Percentiles rank a stretch among this genome's conserved stretches.
phyloP scores from a whole-genome alignment of 1,284 basidiomycete species.

The Melampsora occidentalis region DNA sequence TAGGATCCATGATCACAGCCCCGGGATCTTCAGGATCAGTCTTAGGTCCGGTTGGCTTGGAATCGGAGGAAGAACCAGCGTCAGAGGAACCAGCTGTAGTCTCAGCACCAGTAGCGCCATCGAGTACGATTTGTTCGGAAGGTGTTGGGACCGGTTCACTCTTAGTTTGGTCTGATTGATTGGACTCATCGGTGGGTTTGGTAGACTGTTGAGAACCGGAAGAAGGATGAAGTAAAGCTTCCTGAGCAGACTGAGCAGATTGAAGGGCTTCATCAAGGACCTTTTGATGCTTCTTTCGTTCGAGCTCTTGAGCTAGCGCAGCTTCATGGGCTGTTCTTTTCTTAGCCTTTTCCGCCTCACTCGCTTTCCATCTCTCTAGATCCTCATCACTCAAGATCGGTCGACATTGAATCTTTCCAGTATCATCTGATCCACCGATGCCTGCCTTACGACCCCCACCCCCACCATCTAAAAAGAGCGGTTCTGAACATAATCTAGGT shows the following conservation, averaged over 20 bases:
- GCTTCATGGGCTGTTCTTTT: conserved; percentile 19
- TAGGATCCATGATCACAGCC: conserved; percentile 18
- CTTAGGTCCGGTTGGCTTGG: not conserved
- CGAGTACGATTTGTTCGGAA: conserved; percentile 10
- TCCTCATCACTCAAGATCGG: conserved; percentile 51
- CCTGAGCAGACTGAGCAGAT: not conserved
- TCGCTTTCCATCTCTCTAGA: conserved; percentile 24
- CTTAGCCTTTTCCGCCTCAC: conserved; percentile 8
- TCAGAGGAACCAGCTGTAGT: not conserved
- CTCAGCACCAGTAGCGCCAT: not conserved
- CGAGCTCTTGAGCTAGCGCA: not conserved
- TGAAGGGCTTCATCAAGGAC: too few species aligned
- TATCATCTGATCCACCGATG: conserved; percentile 60
- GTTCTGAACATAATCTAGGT: conserved; percentile 82
- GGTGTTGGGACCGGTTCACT: not conserved
- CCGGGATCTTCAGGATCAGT: not conserved
- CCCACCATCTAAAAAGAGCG: conserved; percentile 63
- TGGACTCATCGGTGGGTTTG: not conserved
- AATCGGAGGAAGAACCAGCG: too few species aligned
- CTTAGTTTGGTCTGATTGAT: not conserved
- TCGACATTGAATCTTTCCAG: conserved; percentile 53
- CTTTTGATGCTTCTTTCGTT: too few species aligned
- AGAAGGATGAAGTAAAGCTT: too few species aligned
- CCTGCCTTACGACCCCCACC: conserved; percentile 21
- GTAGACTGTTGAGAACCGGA: not conserved